Percentiles rank a stretch among this genome's conserved stretches.
These are phyloP conservation scores for Trichoderma reesei DNA, from an alignment of 495 filamentous ascomycete species.

Conservation along the genomic window DNA sequence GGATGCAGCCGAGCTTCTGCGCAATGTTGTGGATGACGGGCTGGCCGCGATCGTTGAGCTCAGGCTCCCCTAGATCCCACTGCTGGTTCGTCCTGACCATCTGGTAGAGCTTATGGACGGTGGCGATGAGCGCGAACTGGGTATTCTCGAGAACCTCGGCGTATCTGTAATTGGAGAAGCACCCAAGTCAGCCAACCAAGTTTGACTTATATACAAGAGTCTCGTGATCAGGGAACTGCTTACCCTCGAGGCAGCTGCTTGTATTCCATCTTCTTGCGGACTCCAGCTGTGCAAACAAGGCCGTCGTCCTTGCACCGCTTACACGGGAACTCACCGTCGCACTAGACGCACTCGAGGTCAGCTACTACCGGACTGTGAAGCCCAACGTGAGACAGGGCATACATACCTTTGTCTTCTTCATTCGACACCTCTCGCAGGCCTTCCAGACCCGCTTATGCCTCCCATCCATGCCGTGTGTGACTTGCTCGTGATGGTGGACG, in stretches of 20 bases:
- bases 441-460: conserved; percentile 59
- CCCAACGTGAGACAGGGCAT: not conserved
- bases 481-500: conserved; percentile 25
- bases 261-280: conserved; percentile 49
- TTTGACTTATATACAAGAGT: not conserved
- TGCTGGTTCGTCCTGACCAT: conserved; percentile 45
- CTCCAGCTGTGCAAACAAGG: conserved; percentile 46
- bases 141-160: conserved; percentile 50
- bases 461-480: conserved; percentile 26
- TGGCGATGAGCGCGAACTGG: conserved; percentile 45
- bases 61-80: conserved; percentile 47
- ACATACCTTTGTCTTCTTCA: conserved; percentile 63
- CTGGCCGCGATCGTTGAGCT: conserved; percentile 46
- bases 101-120: conserved; percentile 47
- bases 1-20: conserved; percentile 46
- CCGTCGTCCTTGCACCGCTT: conserved; percentile 57
- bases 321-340: conserved; percentile 58
- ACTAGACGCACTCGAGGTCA: conserved; percentile 29
- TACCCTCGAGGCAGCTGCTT: conserved; percentile 48
- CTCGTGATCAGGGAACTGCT: conserved; percentile 4
- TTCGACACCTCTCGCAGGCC: conserved; percentile 59
- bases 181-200: conserved; percentile 9
- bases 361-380: conserved; percentile 13
- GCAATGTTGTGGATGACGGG: conserved; percentile 49
- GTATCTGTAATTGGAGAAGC: conserved; percentile 27